These are phyloP conservation scores for Globisporangium uncinulatum DNA, from an alignment of 352 stramenopile species.

Conservation along the genomic window DNA sequence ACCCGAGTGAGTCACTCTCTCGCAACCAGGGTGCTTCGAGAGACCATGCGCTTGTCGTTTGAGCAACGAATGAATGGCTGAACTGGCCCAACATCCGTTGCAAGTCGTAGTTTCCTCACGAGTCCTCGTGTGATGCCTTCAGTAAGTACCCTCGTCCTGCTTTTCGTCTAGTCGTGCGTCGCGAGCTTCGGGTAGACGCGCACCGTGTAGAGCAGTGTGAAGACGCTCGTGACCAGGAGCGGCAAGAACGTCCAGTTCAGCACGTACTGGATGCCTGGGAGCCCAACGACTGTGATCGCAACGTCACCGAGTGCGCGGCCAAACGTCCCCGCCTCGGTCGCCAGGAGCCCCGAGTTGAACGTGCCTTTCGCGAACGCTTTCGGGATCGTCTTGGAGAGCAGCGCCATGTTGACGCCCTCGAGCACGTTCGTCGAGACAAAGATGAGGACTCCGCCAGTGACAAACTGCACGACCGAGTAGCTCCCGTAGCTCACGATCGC, in stretches of 20 bases:
- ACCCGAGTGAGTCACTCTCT: no score
- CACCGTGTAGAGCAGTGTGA: conserved; percentile 66
- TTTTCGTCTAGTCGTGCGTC: conserved; percentile 31
- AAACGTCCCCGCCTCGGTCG: conserved; percentile 90
- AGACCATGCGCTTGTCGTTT: no score
- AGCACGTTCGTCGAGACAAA: conserved; percentile 92
- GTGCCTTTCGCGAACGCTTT: conserved; percentile 90
- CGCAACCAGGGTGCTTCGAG: no score
- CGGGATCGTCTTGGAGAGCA: conserved; percentile 92
- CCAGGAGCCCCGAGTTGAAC: conserved; percentile 94
- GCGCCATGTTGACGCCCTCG: conserved; percentile 91
- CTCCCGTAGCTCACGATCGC: conserved; percentile 83
- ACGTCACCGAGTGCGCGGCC: conserved; percentile 84
- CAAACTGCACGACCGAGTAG: conserved; percentile 86
- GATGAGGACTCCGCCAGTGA: conserved; percentile 85
- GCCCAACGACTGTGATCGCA: conserved; percentile 74
- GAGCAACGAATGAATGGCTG: no score
- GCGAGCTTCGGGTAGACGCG: conserved; percentile 66
- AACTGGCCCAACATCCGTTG: no score
- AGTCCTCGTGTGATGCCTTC: no score
- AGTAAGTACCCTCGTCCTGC: background rate
- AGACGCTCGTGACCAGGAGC: conserved; percentile 42
- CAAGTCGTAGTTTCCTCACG: no score
- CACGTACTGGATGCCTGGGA: conserved; percentile 78
- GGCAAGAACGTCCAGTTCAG: conserved; percentile 82